phyloP scores from a whole-genome alignment of 2,329 filamentous ascomycete genomes.

The Cyclaneusma minus region DNA sequence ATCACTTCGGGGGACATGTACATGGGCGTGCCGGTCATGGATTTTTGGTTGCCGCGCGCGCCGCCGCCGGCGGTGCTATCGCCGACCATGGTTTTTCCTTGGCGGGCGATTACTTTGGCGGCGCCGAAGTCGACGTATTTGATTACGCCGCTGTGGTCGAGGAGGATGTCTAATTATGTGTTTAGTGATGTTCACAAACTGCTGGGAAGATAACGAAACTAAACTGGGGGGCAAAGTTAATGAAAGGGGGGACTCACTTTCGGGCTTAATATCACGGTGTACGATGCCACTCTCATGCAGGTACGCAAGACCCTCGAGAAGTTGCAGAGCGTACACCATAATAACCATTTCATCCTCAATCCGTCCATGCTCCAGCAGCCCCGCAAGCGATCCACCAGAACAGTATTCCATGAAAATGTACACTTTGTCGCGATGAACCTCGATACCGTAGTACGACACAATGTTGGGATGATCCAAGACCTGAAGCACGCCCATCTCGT shows the following conservation, averaged over 20 bases:
- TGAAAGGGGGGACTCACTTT: conserved; percentile 47
- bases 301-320: conserved; percentile 87
- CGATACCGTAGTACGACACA: conserved; percentile 94
- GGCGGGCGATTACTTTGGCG: conserved; percentile 88
- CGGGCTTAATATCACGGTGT: conserved; percentile 94
- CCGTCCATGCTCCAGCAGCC: conserved; percentile 80
- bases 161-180: conserved; percentile 63
- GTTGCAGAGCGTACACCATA: conserved; percentile 88
- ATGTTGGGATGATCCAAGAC: conserved; percentile 95
- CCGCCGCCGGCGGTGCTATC: conserved; percentile 34
- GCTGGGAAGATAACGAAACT: not conserved
- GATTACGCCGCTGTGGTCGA: conserved; percentile 95
- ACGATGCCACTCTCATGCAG: conserved; percentile 84
- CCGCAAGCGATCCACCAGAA: conserved; percentile 82
- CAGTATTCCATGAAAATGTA: conserved; percentile 99
- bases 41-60: conserved; percentile 69
- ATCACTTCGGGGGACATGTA: conserved; percentile 99
- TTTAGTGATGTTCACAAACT: conserved; percentile 16
- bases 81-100: conserved; percentile 71
- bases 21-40: conserved; percentile 97
- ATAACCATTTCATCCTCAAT: conserved; percentile 97
- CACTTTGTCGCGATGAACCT: conserved; percentile 96
- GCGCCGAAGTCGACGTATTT: conserved; percentile 99
- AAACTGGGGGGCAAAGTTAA: conserved; percentile 4
- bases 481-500: conserved; percentile 94